These are phyloP conservation scores for Stentor coeruleus DNA, from an alignment of 73 alveolate species.

Conservation along the genomic window DNA sequence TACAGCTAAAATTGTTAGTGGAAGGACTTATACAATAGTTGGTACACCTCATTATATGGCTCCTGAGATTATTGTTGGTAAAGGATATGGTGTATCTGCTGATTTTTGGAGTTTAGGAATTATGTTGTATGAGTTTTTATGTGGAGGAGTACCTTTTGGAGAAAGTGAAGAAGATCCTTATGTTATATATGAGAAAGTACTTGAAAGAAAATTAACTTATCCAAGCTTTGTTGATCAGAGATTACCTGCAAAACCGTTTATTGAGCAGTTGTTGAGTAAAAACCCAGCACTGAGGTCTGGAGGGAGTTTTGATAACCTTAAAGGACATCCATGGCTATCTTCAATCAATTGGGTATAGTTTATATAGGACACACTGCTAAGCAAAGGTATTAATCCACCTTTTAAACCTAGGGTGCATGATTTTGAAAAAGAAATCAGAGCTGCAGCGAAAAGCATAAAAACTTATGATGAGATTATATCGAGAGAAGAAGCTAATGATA, in stretches of 20 bases:
- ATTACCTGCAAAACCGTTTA: conserved; percentile 12
- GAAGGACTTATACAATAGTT: conserved; percentile 47
- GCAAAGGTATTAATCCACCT: conserved; percentile 9
- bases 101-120: conserved; percentile 58
- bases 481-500: background rate
- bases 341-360: conserved; percentile 24
- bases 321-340: conserved; percentile 3
- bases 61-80: conserved; percentile 55
- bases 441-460: background rate
- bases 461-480: background rate
- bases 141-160: conserved; percentile 43
- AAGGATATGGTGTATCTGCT: conserved; percentile 56
- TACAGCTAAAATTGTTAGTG: conserved; percentile 53
- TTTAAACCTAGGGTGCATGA: background rate
- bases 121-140: conserved; percentile 48
- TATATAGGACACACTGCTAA: background rate
- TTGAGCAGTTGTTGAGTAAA: conserved; percentile 8
- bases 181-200: conserved; percentile 18
- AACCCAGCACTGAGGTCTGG: conserved; percentile 23
- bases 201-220: conserved; percentile 10
- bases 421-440: background rate
- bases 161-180: conserved; percentile 33
- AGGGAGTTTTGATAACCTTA: background rate
- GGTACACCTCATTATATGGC: conserved; percentile 72
- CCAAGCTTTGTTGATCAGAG: conserved; percentile 3